Base-by-base conservation (phyloP, 805 yeast species). In the Candida incommunis region DNA sequence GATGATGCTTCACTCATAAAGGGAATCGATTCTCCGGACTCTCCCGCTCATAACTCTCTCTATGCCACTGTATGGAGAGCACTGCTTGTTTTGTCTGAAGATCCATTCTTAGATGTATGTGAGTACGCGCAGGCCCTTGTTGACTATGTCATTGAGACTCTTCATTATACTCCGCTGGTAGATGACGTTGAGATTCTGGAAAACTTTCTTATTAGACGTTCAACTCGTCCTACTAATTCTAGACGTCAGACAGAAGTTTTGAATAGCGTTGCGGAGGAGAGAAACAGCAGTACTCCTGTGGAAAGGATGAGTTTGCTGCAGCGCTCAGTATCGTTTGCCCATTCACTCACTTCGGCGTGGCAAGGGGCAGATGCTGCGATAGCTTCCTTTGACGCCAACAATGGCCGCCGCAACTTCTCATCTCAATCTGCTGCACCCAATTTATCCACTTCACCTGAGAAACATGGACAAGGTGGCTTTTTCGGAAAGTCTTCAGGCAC, bases 1-100 rank as follows among this genome's bases (percentile, higher is more conserved):
- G 92, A 81, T 51, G 96, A 88, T 53, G 71, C 81, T 26, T 74
- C 80, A 0, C 66, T 80, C 44, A 31, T 52, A 64, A 76, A 46
- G 44, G 71, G 80, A 25, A 81, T 77, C 45, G 84, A 77, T 41
- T 75, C 79, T 50, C 66, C 82, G 52, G 70, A 70, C 37, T 71
- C 84, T 0, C 83, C 94, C 1, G 92, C 95, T 0, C 83, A 85
- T 58, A 95, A 96, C 1, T 80, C 95, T 0, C 72, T 86, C 5
- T 85, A 82, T 59, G 75, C 85, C 45, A 82, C 94, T 1, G 75
- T 82, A 5, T 92, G 97, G 96, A 83, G 86, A 51, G 78, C 90
- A 0, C 60, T 90, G 26, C 66, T 92, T 41, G 77, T 85, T 23
- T 62, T 86, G 23, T 75, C 94, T 1, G 87, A 82, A 51, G 98